A percentile compares a stretch with the other conserved stretches of the same genome.
These are phyloP conservation scores for Passalora sequoiae DNA, from an alignment of 2,329 filamentous ascomycete species.

Conservation along the genomic window DNA sequence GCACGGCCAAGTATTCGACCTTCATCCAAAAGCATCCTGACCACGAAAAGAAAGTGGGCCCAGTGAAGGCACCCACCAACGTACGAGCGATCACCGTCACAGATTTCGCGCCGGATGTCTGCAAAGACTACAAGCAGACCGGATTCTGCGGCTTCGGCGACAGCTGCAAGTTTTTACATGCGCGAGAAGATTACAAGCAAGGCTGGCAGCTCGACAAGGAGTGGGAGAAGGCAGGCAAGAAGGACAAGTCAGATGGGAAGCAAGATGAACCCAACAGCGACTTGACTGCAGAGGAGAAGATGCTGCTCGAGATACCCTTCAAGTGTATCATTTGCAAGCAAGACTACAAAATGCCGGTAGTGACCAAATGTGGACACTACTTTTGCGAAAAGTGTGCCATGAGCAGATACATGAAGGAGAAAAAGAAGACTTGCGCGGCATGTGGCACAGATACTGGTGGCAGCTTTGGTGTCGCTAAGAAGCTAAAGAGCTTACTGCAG, in stretches of 20 bases:
- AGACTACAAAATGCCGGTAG: conserved; percentile 70
- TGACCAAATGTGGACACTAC: conserved; percentile 91
- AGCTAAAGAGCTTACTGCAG: conserved; percentile 72
- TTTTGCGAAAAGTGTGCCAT: conserved; percentile 91
- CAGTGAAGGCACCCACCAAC: conserved; percentile 82
- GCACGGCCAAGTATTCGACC: conserved; percentile 63
- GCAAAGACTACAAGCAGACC: conserved; percentile 87
- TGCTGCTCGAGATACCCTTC: conserved; percentile 82
- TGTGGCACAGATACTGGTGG: conserved; percentile 82
- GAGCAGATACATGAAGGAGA: conserved; percentile 75
- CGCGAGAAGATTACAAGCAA: conserved; percentile 73
- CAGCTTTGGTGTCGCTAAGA: conserved; percentile 84
- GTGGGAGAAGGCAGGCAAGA: conserved; percentile 76
- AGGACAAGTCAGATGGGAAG: conserved; percentile 50
- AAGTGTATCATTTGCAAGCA: conserved; percentile 81
- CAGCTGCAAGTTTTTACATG: conserved; percentile 75
- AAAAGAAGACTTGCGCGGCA: conserved; percentile 71
- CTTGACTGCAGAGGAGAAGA: conserved; percentile 59
- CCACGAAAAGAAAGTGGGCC: conserved; percentile 62
- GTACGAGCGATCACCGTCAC: conserved; percentile 84
- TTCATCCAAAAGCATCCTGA: conserved; percentile 80
- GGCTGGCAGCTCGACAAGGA: conserved; percentile 94
- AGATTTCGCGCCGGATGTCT: conserved; percentile 88
- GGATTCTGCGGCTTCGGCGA: conserved; percentile 71
- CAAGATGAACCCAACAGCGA: conserved; percentile 38